Percentiles rank a stretch among this genome's conserved stretches.
phyloP scores from a whole-genome alignment of 2,329 filamentous ascomycete species.

The Phoma sp. region DNA sequence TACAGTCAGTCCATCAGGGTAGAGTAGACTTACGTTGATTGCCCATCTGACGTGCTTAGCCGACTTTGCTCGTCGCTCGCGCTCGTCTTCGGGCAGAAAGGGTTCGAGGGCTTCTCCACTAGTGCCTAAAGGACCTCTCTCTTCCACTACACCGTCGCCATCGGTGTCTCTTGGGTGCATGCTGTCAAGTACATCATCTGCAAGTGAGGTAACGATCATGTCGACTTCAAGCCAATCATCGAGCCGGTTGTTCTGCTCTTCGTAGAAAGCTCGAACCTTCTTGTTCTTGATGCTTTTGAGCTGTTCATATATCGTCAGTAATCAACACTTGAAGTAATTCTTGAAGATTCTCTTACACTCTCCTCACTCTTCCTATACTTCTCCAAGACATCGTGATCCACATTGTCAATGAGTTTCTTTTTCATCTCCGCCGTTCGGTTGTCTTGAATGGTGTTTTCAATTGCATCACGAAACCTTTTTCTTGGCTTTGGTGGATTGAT shows the following conservation, averaged over 20 bases:
- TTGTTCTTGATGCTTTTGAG: conserved; percentile 60
- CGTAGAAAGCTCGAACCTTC: conserved; percentile 61
- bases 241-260: conserved; percentile 60
- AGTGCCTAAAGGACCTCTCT: conserved; percentile 58
- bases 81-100: conserved; percentile 63
- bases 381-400: conserved; percentile 57
- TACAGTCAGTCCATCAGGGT: not conserved
- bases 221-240: conserved; percentile 67
- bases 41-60: conserved; percentile 61
- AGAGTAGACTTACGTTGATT: conserved; percentile 54
- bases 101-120: conserved; percentile 60
- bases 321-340: not conserved
- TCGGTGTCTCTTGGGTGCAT: conserved; percentile 64
- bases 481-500: conserved; percentile 23
- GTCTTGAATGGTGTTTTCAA: conserved; percentile 55
- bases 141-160: conserved; percentile 62
- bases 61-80: conserved; percentile 55
- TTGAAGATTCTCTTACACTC: conserved; percentile 44
- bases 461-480: conserved; percentile 55
- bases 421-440: conserved; percentile 57
- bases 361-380: conserved; percentile 58
- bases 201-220: conserved; percentile 61
- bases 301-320: conserved; percentile 23
- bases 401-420: conserved; percentile 54
- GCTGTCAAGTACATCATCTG: conserved; percentile 66